Conservation (phyloP, 352 stramenopile species). For the Phytophthora pluvialis region DNA sequence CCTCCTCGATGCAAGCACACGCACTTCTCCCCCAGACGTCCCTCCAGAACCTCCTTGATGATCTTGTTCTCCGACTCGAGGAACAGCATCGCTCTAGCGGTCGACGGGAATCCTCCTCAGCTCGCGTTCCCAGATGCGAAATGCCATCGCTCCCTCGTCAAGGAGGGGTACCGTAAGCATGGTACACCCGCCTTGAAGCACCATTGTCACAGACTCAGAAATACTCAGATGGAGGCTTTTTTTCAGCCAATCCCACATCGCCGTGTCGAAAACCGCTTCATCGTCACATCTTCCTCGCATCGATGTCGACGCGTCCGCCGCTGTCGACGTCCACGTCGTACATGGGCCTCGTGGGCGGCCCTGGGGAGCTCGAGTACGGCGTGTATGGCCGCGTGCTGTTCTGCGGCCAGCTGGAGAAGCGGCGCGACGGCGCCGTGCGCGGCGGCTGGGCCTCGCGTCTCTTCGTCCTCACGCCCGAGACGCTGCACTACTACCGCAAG, state of each 20-base stretch:
- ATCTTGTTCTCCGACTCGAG: constrained; percentile 91
- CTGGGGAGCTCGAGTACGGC: constrained; percentile 58
- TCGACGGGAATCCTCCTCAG: constrained; percentile 6
- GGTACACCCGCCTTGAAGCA: constrained; percentile 15
- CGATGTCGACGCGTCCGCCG: constrained; percentile 35
- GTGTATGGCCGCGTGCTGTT: constrained; percentile 78
- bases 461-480: constrained; percentile 81
- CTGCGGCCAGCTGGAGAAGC: constrained; percentile 80
- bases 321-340: constrained; percentile 29
- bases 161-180: constrained; percentile 17
- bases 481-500: constrained; percentile 85
- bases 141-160: constrained; percentile 23
- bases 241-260: constrained; percentile 21
- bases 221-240: constrained; percentile 1
- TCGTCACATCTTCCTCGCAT: constrained; percentile 16
- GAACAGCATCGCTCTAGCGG: constrained; percentile 66
- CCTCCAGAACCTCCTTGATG: constrained; percentile 83
- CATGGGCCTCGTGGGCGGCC: constrained; percentile 18
- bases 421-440: constrained; percentile 74
- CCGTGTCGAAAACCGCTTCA: background rate
- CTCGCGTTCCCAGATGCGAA: constrained; percentile 36
- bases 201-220: constrained; percentile 21
- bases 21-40: constrained; percentile 72
- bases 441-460: constrained; percentile 78
- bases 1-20: constrained; percentile 20